Evolutionary conservation across 495 filamentous ascomycete genomes (phyloP), one percentile per base, ranked within the genome.

Genomic region (Neurospora sublineolata): DNA sequence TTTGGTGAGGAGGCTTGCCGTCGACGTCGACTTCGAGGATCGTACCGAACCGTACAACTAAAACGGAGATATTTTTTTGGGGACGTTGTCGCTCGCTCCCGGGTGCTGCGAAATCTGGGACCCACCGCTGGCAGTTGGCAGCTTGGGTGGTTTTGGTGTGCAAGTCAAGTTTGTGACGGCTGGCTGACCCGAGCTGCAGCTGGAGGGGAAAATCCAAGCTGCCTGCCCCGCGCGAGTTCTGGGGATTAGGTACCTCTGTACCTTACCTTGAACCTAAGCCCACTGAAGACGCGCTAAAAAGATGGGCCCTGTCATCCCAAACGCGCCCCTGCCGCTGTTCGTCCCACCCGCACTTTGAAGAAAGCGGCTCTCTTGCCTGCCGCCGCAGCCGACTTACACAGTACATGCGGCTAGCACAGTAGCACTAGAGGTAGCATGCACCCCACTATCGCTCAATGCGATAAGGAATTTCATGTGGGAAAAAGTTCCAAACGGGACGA

Each of bases 1-100:
- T 69, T 72, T 73, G 72, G 46, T 69, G 68, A 64, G 27, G 52
- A 64, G 52, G 52, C 52, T 64, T 64, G 52, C 52, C 52, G 52
- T 64, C 52, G 52, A 64, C 52, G 52, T 64, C 52, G 52, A 64
- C 52, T 64, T 64, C 52, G 27, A 64, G 46, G 46, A 64, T 64
- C 52, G 46, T 58, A 58, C 52, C 52, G 52, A 64, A 64, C 52
- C 52, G 52, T 64, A 33, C 52, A 64, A 64, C 52, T 64, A 64
- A 30, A 30, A 64, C 27, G 52, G 52, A 64, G 52, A 64, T 64
- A 64, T 64, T 64, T 64, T 60, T 36, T 64, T 64, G 52, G 52
- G 52, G 52, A 64, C 52, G 52, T 64, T 64, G 52, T 64, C 52
- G 52, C 52, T 33, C 52, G 52, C 52, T 64, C 52, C 52, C 27